Base-by-base conservation (phyloP, 805 yeast genomes). In the Ogataea salicorniae region DNA sequence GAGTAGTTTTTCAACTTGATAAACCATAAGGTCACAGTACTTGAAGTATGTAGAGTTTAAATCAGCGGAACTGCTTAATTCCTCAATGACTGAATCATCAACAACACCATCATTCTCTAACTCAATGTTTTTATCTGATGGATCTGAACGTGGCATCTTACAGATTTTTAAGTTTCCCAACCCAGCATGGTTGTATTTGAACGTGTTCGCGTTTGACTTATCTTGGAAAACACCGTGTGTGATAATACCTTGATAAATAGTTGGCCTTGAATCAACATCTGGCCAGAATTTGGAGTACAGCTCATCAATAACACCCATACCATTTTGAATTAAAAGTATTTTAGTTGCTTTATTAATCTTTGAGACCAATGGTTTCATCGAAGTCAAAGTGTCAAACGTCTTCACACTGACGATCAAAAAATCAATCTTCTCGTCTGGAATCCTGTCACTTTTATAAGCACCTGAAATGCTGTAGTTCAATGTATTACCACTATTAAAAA, bases 241-340 rank as follows among this genome's bases (percentile, higher is more conserved):
- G 39, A 85, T 84, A 22, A 91, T 81, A 46, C 91, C 97, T 59
- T 81, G 86, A 58, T 74, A 79, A 6, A 89, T 49, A 15, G 69
- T 71, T 0, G 97, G 96, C 45, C 79, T 62, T 0, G 51, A 39
- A 0, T 52, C 56, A 1, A 43, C 31, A 3, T 65, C 57, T 4
- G 79, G 79, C 90, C 92, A 87, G 7, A 80, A 64, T 20, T 67
- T 60, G 2, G 66, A 60, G n/a, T 70, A 61, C 11, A 88, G 56
- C 47, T 74, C 72, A 13, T 76, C 86, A 6, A 75, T 61, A 38
- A 79, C 72, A 9, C 98, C 98, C 72, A 90, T 74, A 1, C 90
- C 99, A 63, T 94, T 88, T 47, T 88, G 98, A n/a, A 91, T 56
- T 20, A 91, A 63, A 40, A 91, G 53, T 3, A 90, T 63, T 47